Evolutionary conservation across 306 rosid species (phyloP), one percentile per base, ranked within the genome.

Genomic region (Datisca glomerata): DNA sequence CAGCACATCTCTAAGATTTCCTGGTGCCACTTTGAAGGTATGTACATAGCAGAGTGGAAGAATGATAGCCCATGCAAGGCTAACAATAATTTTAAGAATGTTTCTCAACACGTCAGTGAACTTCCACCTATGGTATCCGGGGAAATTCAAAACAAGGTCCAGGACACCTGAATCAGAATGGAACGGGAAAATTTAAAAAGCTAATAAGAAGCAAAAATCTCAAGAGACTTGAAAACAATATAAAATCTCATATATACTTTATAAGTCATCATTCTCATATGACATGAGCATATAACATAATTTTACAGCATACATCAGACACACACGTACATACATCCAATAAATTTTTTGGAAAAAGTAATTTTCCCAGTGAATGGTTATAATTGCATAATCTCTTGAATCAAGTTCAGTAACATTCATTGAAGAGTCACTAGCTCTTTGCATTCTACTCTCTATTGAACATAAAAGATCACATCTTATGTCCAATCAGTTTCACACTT

Each of bases 41-140:
- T 70, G 80, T 67, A 68, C 35, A 34, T 89, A 89, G 38, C 76
- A 64, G 18, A 84, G 48, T 15, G 91, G 95, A 64, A 89, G 95
- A 63, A 64, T 37, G 59, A 84, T 34, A 52, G 64, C 85, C 98
- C 98, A 89, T 25, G 72, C 74, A 60, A 80, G 67, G 59, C 93
- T 80, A 47, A 74, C 70, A 41, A 84, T 45, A 57, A 89, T 51
- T 75, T 89, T 89, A 48, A 89, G 84, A 69, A 80, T 9, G 61
- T 70, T 77, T 63, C 98, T 69, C 44, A 89, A 70, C 25, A 75
- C 83, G 58, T 66, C 73, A 14, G 78, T 63, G 64, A 84, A 89
- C 62, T 54, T 84, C 93, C 95, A 84, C 42, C 91, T 68, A 48
- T 74, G 93, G 70, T 49, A 80, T 53, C 95, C 95, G 1, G 98